Evolutionary conservation across 2,329 filamentous ascomycete genomes (phyloP).

Genomic region (Xylaria sp.): DNA sequence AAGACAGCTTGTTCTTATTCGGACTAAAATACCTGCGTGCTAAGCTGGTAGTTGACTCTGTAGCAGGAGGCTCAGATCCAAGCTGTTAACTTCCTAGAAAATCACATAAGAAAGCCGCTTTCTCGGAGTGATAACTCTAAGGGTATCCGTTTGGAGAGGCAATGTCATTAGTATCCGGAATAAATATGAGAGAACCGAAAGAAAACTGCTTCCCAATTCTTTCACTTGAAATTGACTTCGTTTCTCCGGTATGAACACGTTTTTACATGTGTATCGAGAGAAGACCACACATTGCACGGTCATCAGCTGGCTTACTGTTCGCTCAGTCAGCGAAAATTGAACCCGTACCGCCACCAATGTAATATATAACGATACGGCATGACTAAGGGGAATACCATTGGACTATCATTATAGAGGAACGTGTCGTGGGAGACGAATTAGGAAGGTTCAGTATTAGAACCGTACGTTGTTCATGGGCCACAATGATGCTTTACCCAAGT

Average conservation of each 20-base stretch:
- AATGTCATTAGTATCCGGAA: background rate
- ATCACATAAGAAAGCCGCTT: background rate
- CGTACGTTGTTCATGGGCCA: background rate
- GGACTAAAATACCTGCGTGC: background rate
- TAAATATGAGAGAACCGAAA: no score
- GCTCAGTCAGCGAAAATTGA: conserved; percentile 5
- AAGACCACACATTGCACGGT: no score
- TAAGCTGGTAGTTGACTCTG: background rate
- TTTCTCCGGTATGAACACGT: background rate
- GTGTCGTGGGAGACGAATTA: background rate
- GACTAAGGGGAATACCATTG: background rate
- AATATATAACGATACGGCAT: background rate
- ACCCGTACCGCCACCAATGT: conserved; percentile 6
- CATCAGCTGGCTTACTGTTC: conserved; percentile 4
- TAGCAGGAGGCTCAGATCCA: background rate
- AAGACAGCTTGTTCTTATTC: background rate
- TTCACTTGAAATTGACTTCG: background rate
- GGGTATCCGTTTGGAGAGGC: no score
- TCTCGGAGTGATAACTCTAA: no score
- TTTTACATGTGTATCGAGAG: no score
- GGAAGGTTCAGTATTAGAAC: background rate
- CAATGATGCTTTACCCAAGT: background rate
- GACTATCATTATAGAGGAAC: background rate
- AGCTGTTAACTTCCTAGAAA: background rate
- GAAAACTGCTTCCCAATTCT: background rate